Evolutionary conservation across 2,329 filamentous ascomycete genomes (phyloP), one percentile per base, ranked within the genome.

Genomic region (Penicillium sp.): DNA sequence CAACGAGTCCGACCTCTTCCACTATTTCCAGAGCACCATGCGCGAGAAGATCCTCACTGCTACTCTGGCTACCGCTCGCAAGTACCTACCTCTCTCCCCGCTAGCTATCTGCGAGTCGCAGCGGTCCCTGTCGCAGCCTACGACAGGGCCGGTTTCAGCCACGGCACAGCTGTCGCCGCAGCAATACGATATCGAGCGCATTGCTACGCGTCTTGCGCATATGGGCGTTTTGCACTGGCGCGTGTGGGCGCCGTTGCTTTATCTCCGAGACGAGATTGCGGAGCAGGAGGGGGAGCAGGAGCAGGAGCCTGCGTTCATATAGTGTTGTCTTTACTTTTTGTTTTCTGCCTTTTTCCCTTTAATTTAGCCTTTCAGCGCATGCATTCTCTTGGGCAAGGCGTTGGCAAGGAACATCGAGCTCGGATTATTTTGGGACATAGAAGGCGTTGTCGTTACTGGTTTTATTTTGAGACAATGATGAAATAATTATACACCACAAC

Each of bases 181-280:
- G 28, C 61, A 64, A 26, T 57, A 60, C 26, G 64, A 67, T 45
- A 55, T 70, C 3, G 67, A 72, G 40, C 62, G 64, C 48, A 80
- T 95, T 65, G 82, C 87, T 1, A 85, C 83, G 36, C 82, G 87
- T 37, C 76, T 95, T 41, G 85, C 88, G 5, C 91, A 96, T 62
- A 81, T 96, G 36, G 82, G 87, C 11, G 77, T 93, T 5, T 72
- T 97, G 20, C 89, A 96, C 68, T 96, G 90, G 89, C 80, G 87
- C 40, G 85, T 95, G 3, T 97, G 90, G 89, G 79, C 80, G 1
- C 80, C 81, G 2, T 74, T 95, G 43, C 81, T 86, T 10, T 95
- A 95, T 43, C 56, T 66, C 20, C 55, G 61, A 18, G 65, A 68
- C 31, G 50, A 53, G 38, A 51, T 55, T 28, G 55, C 54, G 6